Base-by-base conservation (phyloP, 2,329 filamentous ascomycete species). In the Aspergillus jensenii region DNA sequence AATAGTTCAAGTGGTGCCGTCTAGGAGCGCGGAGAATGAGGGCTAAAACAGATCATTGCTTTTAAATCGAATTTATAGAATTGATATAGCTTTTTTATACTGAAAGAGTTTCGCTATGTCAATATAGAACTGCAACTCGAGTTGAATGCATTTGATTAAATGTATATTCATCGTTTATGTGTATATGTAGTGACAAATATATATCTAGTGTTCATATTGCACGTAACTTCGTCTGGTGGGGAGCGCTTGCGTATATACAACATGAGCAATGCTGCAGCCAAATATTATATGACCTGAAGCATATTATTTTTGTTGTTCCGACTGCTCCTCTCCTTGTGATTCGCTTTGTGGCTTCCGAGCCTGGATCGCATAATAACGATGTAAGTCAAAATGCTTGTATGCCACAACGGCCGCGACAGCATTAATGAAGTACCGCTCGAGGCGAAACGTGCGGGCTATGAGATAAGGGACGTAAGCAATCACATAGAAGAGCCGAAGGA, bases 381-480 rank as follows among this genome's bases (percentile, higher is more conserved):
- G 35, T 3, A 37, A 37, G 35, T 37, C 15, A 7, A 37, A 37
- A 37, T 37, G 35, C 15, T 37, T 37, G 59, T 78, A 76, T 1
- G 65, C 63, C 52, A 74, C 21, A 12, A 75, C 74, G 6, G 76
- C 79, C 3, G 80, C 78, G n/a, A 80, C 71, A 0, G 76, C 79
- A 62, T 83, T 84, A 54, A 80, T 74, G 49, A 83, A 82, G 40
- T 70, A 73, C 6, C 69, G 61, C 60, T 84, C 74, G 7, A 83
- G 68, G 0, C 72, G 61, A 1, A 82, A 62, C 19, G 64, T 21
- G 25, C n/a, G 66, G 51, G 83, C 68, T 40, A 84, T 65, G 17
- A 77, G 66, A 63, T 78, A 83, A 3, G 81, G 81, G 9, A 83
- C 64, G 25, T 77, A 73, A 2, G 75, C 79, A 8, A 83, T 56